Evolutionary conservation across 768 basidiomycete species (phyloP), one percentile per base, ranked within the genome.

Genomic region (Mrakia hoshinonis): DNA sequence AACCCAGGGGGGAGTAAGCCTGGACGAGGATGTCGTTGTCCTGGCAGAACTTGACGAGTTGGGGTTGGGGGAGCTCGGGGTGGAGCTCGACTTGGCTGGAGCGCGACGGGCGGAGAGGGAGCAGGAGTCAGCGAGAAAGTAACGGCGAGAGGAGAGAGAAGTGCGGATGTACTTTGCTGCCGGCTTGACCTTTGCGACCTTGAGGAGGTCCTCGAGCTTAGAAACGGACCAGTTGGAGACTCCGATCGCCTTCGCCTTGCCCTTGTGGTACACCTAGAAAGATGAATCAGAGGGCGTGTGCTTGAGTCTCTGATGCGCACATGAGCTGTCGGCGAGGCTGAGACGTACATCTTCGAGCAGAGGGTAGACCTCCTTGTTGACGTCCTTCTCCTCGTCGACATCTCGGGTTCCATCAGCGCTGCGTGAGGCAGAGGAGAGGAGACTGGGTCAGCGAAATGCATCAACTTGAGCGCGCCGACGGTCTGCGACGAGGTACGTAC

Each of bases 211-310:
- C 77, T 89, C 81, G 69, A 92, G 78, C 79, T 82, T 88, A 48
- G 84, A 79, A 55, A 87, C 81, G 7, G 85, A 87, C 78, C 62
- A 88, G 84, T 93, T 93, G 75, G 65, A 48, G 15, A 93, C 90
- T 69, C 90, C 91, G 74, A 92, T 92, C 1, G 89, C 88, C 75
- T 84, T 87, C 76, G 90, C 88, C 83, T 92, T 92, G 72, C 87
- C 84, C 0, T 85, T 85, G 77, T 87, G 85, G 18, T 74, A 34
- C 29, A 73, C 38, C 24, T 68, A 67, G 15, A 34, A 36, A 58
- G 55, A 34, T 12, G 29, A 34, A 34, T 10, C 29, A 20, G 55
- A 34, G n/a, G 36, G 20, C 13, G 34, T 11, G 36, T 9, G 18
- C 12, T 29, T 0, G 18, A n/a, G 34, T 36, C 18, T 9, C 22